Base-by-base conservation (phyloP, 768 basidiomycete genomes). In the Amanita pallidorosea region DNA sequence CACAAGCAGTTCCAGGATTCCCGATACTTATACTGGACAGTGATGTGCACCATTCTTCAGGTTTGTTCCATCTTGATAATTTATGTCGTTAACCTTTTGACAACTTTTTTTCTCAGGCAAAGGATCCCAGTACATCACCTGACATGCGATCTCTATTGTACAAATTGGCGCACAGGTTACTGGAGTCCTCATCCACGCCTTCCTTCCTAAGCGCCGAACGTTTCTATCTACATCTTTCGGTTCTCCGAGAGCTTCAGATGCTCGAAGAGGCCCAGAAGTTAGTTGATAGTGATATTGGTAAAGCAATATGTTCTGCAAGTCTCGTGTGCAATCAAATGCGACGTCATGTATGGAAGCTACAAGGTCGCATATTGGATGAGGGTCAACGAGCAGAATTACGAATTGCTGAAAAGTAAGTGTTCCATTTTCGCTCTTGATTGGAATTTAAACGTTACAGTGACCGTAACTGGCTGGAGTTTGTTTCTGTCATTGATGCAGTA, bases 381-480 rank as follows among this genome's bases (percentile, higher is more conserved):
- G 79, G 79, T 4, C 70, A 72, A 53, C 71, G 64, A 29, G 84
- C 88, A 1, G 71, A 79, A 62, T 63, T 72, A 54, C 72, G 74
- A 47, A 85, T 88, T 45, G 53, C 63, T 37, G 77, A 85, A 58
- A 76, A 75, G 85, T 85, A 44, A 55, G 78, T 63, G 27, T 27
- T 47, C n/a, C 47, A 7, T 41, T 34, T 8, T 45, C 22, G 31
- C 27, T 20, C 34, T 34, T 20, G 23, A 44, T 18, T 33, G 18
- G 23, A 25, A 41, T 54, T 31, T 50, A 47, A 47, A 55, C 12
- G 54, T 49, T 12, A 51, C 40, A 81, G 88, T 34, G 85, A 91
- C 58, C 83, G 87, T 34, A 91, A 91, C 58, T 92, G 90, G 89
- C 70, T 88, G 5, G 88, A 89, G 58, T 89, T 91, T 61, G 63